phyloP scores from a whole-genome alignment of 441 rosid species.

The Pelargonium cotyledonis region DNA sequence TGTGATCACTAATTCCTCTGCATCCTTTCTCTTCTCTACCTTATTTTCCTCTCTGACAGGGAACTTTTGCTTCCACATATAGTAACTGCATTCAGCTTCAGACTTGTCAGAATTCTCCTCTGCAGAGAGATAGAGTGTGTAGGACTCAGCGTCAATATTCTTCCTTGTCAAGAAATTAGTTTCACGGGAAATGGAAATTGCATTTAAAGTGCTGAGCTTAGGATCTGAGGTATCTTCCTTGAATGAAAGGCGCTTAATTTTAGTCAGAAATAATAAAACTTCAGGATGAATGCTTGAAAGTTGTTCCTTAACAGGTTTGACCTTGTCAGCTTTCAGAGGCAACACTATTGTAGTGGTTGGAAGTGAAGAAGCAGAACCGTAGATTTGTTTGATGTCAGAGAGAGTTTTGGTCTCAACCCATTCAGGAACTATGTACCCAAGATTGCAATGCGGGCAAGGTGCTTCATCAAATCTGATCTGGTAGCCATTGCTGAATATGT shows the following conservation, averaged over 20 bases:
- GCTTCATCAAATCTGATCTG: constrained; percentile 56
- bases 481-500: constrained; percentile 68
- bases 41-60: constrained; percentile 46
- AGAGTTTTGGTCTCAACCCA: constrained; percentile 56
- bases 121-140: constrained; percentile 48
- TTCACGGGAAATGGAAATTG: constrained; percentile 53
- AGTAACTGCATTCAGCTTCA: constrained; percentile 42
- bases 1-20: constrained; percentile 58
- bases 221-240: constrained; percentile 50
- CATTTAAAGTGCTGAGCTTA: constrained; percentile 30
- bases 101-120: constrained; percentile 17
- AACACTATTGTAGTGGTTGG: constrained; percentile 57
- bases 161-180: constrained; percentile 44
- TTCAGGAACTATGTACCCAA: constrained; percentile 73
- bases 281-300: constrained; percentile 60
- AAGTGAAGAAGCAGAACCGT: constrained; percentile 37
- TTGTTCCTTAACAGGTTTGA: constrained; percentile 56
- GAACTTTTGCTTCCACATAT: constrained; percentile 69
- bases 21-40: constrained; percentile 58
- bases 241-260: constrained; percentile 57
- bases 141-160: constrained; percentile 67
- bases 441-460: constrained; percentile 51
- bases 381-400: constrained; percentile 36
- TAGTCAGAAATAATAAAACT: constrained; percentile 49
- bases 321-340: constrained; percentile 62